phyloP scores from a whole-genome alignment of 2,329 filamentous ascomycete species.

The Sporothrix euskadiensis region DNA sequence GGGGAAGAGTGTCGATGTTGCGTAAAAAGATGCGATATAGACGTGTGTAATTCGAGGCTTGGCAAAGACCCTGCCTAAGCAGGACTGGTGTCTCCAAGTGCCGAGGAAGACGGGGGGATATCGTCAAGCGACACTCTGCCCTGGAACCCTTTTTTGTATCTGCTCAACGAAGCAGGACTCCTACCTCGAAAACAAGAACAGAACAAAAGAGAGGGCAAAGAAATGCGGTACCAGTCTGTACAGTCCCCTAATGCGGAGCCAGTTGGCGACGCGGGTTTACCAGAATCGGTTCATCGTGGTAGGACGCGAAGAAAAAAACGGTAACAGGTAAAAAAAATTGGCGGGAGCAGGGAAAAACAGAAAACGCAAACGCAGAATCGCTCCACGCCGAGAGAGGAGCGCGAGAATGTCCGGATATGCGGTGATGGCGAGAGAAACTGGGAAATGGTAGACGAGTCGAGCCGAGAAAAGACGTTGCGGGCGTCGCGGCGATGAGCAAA shows the following conservation, averaged over 20 bases:
- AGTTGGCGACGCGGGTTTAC: conserved; percentile 22
- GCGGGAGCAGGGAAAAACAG: conserved; percentile 7
- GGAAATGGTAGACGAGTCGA: background rate
- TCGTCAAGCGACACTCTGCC: background rate
- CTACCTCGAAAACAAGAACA: background rate
- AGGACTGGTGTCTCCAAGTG: background rate
- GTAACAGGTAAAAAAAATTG: background rate
- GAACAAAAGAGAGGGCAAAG: background rate
- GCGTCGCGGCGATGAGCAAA: background rate
- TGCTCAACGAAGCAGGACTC: conserved; percentile 2
- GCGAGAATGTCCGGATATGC: conserved; percentile 3
- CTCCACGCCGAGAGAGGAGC: background rate
- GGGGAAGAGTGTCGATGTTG: background rate
- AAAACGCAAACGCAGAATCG: background rate
- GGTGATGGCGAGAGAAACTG: background rate
- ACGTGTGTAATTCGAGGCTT: conserved; percentile 10
- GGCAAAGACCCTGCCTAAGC: background rate
- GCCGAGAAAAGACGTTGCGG: too few relatives aligned
- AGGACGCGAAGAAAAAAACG: background rate
- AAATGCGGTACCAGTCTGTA: background rate
- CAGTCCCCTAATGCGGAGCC: conserved; percentile 25
- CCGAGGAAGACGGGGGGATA: background rate
- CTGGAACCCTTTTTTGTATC: conserved; percentile 6
- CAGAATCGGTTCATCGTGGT: conserved; percentile 24
- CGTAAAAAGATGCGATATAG: background rate